A percentile compares a stretch with the other conserved stretches of the same genome.
These are phyloP conservation scores for Aspergillus calidoustus DNA, from an alignment of 2,329 filamentous ascomycete species.

Conservation along the genomic window DNA sequence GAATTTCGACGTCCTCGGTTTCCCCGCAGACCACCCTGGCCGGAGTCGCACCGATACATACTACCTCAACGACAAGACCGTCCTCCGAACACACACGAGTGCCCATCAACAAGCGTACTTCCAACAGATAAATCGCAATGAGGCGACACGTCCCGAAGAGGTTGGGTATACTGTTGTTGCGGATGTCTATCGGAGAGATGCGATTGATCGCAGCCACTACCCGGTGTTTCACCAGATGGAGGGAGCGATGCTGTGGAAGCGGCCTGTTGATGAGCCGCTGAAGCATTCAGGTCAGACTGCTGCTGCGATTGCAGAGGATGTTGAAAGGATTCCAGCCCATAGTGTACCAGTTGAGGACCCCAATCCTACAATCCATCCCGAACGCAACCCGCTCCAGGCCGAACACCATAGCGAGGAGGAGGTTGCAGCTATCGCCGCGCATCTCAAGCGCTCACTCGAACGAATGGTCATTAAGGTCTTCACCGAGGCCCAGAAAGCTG, in stretches of 20 bases:
- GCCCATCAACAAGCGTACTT: constrained; percentile 90
- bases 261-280: constrained; percentile 47
- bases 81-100: constrained; percentile 91
- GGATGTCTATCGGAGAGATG: constrained; percentile 94
- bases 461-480: constrained; percentile 90
- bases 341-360: constrained; percentile 79
- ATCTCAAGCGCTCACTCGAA: constrained; percentile 88
- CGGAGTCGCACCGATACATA: constrained; percentile 90
- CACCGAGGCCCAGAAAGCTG: constrained; percentile 71
- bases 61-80: constrained; percentile 83
- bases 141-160: constrained; percentile 38
- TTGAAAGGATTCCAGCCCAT: constrained; percentile 74
- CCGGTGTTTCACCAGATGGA: constrained; percentile 99
- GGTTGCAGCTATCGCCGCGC: constrained; percentile 78
- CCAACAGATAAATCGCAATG: constrained; percentile 61
- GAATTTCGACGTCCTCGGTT: constrained; percentile 97
- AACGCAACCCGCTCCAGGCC: constrained; percentile 81
- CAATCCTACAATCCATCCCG: constrained; percentile 75
- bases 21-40: constrained; percentile 84
- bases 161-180: constrained; percentile 88
- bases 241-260: constrained; percentile 87
- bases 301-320: constrained; percentile 69
- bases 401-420: constrained; percentile 74
- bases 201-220: constrained; percentile 93
- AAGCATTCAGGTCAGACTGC: constrained; percentile 52